phyloP scores from a whole-genome alignment of 2,329 filamentous ascomycete genomes.

The Ascosphaera aggregata region DNA sequence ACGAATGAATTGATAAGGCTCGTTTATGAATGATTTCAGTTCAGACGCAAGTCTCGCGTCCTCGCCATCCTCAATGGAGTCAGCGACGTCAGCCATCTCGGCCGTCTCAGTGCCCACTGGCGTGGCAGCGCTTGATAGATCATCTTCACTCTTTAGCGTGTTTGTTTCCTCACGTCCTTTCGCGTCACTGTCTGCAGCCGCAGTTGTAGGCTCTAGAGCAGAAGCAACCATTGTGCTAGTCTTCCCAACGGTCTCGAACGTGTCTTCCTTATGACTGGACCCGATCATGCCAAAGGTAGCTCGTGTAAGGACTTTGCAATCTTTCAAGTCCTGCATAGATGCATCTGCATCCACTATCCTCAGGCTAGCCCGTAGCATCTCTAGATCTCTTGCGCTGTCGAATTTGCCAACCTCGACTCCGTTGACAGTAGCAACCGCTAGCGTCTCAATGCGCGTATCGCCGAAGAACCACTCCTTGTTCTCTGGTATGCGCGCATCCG shows the following conservation, averaged over 20 bases:
- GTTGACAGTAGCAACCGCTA: conserved; percentile 32
- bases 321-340: conserved; percentile 8
- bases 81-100: not conserved
- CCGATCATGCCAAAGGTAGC: conserved; percentile 4
- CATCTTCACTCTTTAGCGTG: conserved; percentile 1
- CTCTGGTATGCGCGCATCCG: conserved; percentile 25
- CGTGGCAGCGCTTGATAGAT: not conserved
- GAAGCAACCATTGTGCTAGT: conserved; percentile 18
- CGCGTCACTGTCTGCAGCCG: conserved; percentile 2
- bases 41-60: not conserved
- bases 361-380: conserved; percentile 24
- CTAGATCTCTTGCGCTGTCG: conserved; percentile 22
- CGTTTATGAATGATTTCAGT: not conserved
- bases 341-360: conserved; percentile 19
- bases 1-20: conserved; percentile 6
- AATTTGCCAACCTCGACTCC: conserved; percentile 26
- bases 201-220: conserved; percentile 11
- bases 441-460: conserved; percentile 30
- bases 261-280: conserved; percentile 3
- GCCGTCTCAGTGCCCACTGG: not conserved
- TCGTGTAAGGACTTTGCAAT: conserved; percentile 12
- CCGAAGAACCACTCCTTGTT: conserved; percentile 32
- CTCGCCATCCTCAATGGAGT: not conserved
- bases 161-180: conserved; percentile 2
- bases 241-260: conserved; percentile 14